These are phyloP conservation scores for Beauveria caledonica DNA, from an alignment of 2,329 filamentous ascomycete genomes.

Conservation along the genomic window DNA sequence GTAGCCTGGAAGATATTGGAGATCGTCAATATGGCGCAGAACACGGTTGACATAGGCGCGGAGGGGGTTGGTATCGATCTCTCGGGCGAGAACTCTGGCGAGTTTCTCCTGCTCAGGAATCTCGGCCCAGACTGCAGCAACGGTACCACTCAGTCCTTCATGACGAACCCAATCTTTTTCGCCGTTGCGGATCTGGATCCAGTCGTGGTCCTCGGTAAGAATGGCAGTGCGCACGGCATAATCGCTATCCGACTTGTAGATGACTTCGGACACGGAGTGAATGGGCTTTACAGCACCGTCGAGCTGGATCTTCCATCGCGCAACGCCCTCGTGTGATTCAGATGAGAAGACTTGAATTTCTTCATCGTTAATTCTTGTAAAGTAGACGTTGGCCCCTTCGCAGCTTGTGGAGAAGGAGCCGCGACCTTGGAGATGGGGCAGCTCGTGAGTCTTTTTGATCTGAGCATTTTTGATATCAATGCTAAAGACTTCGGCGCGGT, in stretches of 20 bases:
- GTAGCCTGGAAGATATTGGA: conserved; percentile 68
- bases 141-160: conserved; percentile 73
- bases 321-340: conserved; percentile 65
- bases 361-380: conserved; percentile 69
- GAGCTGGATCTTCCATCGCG: conserved; percentile 58
- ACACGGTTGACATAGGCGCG: conserved; percentile 84
- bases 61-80: conserved; percentile 73
- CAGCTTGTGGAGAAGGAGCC: conserved; percentile 76
- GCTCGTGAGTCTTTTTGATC: conserved; percentile 69
- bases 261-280: conserved; percentile 73
- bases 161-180: conserved; percentile 70
- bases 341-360: conserved; percentile 71
- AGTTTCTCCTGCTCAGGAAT: conserved; percentile 65
- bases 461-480: conserved; percentile 62
- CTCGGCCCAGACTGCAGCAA: conserved; percentile 74
- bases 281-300: conserved; percentile 39
- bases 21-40: conserved; percentile 69
- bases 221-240: conserved; percentile 74
- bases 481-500: conserved; percentile 82
- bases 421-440: conserved; percentile 61
- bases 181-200: conserved; percentile 78
- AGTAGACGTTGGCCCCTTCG: conserved; percentile 75
- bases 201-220: conserved; percentile 61
- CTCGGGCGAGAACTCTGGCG: conserved; percentile 72
- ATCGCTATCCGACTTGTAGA: conserved; percentile 57